Conservation (phyloP, 805 yeast species). For the Lachancea quebecensis region DNA sequence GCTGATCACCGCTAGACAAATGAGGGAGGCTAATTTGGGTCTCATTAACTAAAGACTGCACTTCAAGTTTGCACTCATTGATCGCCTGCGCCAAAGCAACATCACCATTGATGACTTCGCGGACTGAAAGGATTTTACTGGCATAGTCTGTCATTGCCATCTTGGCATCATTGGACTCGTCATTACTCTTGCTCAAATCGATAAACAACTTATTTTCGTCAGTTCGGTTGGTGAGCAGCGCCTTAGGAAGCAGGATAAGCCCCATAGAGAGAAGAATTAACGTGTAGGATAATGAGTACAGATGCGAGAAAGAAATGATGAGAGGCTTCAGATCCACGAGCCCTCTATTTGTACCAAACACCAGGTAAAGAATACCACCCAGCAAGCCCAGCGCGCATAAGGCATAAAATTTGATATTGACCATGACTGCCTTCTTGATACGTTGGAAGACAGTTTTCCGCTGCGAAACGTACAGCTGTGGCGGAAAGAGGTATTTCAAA, state of each 20-base stretch:
- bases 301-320: slow-evolving; percentile 27
- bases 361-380: slow-evolving; percentile 22
- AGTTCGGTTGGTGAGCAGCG: slow-evolving; percentile 14
- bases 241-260: slow-evolving; percentile 24
- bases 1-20: not conserved
- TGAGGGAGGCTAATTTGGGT: slow-evolving; percentile 12
- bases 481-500: slow-evolving; percentile 21
- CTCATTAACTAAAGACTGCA: slow-evolving; percentile 16
- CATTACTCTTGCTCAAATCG: slow-evolving; percentile 27
- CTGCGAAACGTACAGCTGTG: slow-evolving; percentile 4
- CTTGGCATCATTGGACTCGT: slow-evolving; percentile 27
- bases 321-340: slow-evolving; percentile 25
- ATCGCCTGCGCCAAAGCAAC: slow-evolving; percentile 20
- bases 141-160: slow-evolving; percentile 24
- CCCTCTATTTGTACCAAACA: slow-evolving; percentile 21
- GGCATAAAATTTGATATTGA: slow-evolving; percentile 27
- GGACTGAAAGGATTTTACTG: slow-evolving; percentile 17
- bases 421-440: slow-evolving; percentile 17
- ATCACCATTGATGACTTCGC: slow-evolving; percentile 18
- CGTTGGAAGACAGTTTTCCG: slow-evolving; percentile 13
- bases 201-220: slow-evolving; percentile 21
- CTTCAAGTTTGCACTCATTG: slow-evolving; percentile 25
- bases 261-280: slow-evolving; percentile 26
- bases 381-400: slow-evolving; percentile 19
- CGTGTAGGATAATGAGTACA: slow-evolving; percentile 28